These are phyloP conservation scores for Prunus fruticosa DNA, from an alignment of 306 rosid species.

Conservation along the genomic window DNA sequence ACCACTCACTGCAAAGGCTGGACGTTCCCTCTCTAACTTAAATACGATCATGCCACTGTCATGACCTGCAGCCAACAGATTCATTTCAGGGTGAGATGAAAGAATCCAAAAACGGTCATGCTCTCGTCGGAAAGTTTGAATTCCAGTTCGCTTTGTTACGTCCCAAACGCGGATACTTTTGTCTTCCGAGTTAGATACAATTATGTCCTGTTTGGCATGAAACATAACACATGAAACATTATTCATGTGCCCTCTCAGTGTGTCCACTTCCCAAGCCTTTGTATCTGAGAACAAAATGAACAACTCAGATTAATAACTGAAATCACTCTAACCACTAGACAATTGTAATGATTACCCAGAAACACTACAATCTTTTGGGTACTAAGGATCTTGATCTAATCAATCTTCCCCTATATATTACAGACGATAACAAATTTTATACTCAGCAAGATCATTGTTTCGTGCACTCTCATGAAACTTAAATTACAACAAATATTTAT, in stretches of 20 bases:
- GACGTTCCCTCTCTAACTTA: conserved; percentile 93
- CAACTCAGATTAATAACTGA: background rate
- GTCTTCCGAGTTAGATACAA: conserved; percentile 95
- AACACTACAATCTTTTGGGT: background rate
- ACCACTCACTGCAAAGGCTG: conserved; percentile 81
- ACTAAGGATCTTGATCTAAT: background rate
- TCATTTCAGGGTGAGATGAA: conserved; percentile 94
- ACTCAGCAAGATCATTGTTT: background rate
- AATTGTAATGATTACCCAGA: background rate
- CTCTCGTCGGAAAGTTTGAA: conserved; percentile 94
- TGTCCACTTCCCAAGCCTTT: conserved; percentile 98
- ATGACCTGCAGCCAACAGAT: conserved; percentile 95
- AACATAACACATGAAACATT: conserved; percentile 96
- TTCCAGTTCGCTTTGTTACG: conserved; percentile 86
- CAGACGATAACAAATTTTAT: background rate
- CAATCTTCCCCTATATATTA: background rate
- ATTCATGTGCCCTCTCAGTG: conserved; percentile 95
- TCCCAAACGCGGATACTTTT: conserved; percentile 98
- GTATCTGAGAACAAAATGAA: conserved; percentile 58
- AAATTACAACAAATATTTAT: background rate
- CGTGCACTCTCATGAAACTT: background rate
- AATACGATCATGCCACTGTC: conserved; percentile 97
- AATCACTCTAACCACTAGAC: background rate
- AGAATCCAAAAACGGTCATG: conserved; percentile 99
- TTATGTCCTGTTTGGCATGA: conserved; percentile 93